These are phyloP conservation scores for Mucor velutinosus DNA, from an alignment of 371 early-diverging fungal species.

Conservation along the genomic window DNA sequence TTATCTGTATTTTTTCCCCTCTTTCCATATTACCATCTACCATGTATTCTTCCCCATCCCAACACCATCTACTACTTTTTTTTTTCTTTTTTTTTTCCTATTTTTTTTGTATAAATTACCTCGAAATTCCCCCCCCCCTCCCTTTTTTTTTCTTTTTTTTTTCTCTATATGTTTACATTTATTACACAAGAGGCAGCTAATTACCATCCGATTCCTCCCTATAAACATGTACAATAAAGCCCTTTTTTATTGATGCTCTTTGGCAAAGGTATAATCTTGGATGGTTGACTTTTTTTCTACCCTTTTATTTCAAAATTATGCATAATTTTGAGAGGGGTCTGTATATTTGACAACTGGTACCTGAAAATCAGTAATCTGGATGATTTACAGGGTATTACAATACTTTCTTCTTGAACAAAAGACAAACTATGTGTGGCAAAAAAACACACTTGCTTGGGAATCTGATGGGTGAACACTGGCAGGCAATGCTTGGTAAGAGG, in stretches of 20 bases:
- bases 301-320: too few relatives aligned
- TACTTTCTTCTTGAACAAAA: too few relatives aligned
- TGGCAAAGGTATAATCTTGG: not conserved
- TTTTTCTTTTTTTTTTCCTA: not conserved
- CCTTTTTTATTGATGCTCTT: not conserved
- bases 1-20: not conserved
- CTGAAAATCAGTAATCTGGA: too few relatives aligned
- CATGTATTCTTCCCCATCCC: not conserved
- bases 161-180: not conserved
- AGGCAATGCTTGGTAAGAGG: not conserved
- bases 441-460: not conserved
- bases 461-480: not conserved
- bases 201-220: not conserved
- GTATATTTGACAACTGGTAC: not conserved
- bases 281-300: not conserved
- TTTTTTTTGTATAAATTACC: not conserved
- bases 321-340: too few relatives aligned
- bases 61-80: not conserved
- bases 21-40: not conserved
- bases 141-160: not conserved
- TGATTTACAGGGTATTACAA: not conserved
- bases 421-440: too few relatives aligned
- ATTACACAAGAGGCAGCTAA: not conserved
- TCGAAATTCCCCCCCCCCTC: not conserved
- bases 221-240: not conserved